Percentiles rank a stretch among this genome's conserved stretches.
Conservation (phyloP, 2,329 filamentous ascomycete genomes). For the Claviceps paspali region DNA sequence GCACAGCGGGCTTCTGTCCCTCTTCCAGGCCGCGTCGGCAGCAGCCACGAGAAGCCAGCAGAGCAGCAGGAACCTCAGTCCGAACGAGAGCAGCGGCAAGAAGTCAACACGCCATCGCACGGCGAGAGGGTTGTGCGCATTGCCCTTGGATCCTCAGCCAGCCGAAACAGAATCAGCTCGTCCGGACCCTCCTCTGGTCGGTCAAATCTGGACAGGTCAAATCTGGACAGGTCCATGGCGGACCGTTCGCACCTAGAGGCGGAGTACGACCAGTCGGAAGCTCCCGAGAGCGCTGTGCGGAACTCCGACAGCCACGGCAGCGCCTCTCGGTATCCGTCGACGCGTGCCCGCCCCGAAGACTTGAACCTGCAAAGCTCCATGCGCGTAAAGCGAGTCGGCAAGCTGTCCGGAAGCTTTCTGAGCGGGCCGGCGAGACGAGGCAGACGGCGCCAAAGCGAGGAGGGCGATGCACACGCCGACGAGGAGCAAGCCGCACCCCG, state of each 20-base stretch:
- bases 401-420: constrained; percentile 60
- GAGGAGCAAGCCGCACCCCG: constrained; percentile 23
- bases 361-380: constrained; percentile 59
- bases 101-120: constrained; percentile 39
- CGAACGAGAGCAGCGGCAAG: constrained; percentile 20
- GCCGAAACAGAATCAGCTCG: constrained; percentile 22
- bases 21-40: constrained; percentile 23
- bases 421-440: constrained; percentile 68
- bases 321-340: constrained; percentile 36
- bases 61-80: constrained; percentile 21
- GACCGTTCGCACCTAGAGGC: constrained; percentile 23
- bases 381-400: constrained; percentile 62
- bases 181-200: constrained; percentile 21
- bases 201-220: constrained; percentile 16
- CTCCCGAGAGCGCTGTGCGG: constrained; percentile 33
- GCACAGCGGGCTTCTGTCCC: constrained; percentile 12
- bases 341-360: constrained; percentile 40
- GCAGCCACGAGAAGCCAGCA: constrained; percentile 25
- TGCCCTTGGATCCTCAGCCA: constrained; percentile 34
- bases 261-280: constrained; percentile 32
- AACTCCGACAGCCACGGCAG: constrained; percentile 35
- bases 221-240: constrained; percentile 16
- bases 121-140: constrained; percentile 40
- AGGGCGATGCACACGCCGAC: constrained; percentile 32
- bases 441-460: constrained; percentile 50